A percentile compares a stretch with the other conserved stretches of the same genome.
Conservation (phyloP, 768 basidiomycete genomes). For the Leccinum incarnatum region DNA sequence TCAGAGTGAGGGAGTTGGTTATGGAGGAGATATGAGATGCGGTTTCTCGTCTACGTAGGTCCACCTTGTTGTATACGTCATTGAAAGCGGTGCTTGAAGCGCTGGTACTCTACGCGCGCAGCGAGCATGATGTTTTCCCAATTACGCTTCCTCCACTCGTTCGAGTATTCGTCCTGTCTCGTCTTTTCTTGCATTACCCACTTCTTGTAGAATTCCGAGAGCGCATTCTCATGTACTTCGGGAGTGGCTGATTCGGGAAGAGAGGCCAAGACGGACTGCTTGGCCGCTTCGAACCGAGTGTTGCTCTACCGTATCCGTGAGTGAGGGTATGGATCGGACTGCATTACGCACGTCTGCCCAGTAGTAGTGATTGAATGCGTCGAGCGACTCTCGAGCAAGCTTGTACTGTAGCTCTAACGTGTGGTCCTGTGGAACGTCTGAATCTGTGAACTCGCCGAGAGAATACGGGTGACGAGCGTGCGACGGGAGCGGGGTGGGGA, state of each 20-base stretch:
- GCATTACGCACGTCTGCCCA: conserved; percentile 70
- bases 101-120: conserved; percentile 53
- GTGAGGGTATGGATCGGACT: not conserved
- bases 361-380: conserved; percentile 73
- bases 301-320: conserved; percentile 55
- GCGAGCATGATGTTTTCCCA: conserved; percentile 53
- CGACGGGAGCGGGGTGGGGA: conserved; percentile 34
- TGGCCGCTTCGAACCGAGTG: conserved; percentile 72
- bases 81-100: conserved; percentile 35
- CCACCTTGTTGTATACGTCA: conserved; percentile 1
- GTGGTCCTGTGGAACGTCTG: conserved; percentile 30
- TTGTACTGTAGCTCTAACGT: conserved; percentile 66
- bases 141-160: conserved; percentile 67
- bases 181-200: conserved; percentile 72
- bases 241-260: conserved; percentile 50
- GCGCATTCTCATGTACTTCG: conserved; percentile 61
- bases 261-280: conserved; percentile 52
- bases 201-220: conserved; percentile 69
- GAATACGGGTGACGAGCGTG: conserved; percentile 66
- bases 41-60: conserved; percentile 4
- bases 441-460: conserved; percentile 58
- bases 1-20: conserved; percentile 62
- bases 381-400: conserved; percentile 66
- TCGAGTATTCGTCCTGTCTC: conserved; percentile 57
- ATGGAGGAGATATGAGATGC: conserved; percentile 43